Conservation (phyloP, 2,329 filamentous ascomycete species). For the Fusarium sp. region DNA sequence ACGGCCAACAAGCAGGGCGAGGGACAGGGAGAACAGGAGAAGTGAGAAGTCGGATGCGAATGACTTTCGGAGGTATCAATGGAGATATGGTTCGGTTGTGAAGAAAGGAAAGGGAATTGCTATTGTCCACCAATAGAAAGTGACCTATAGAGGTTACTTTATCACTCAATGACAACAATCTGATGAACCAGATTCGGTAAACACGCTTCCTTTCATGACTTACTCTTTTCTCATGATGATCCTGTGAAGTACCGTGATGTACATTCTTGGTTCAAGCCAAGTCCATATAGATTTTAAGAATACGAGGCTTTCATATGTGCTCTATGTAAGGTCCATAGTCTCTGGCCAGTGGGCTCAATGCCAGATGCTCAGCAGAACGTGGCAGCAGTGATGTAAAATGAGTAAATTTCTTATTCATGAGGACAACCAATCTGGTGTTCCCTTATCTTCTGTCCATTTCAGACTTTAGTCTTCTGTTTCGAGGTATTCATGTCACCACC, state of each 20-base stretch:
- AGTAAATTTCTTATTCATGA: neutral
- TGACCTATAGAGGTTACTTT: neutral
- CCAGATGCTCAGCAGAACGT: neutral
- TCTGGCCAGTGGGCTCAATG: neutral
- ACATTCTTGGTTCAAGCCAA: neutral
- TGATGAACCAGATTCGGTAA: neutral
- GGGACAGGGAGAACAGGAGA: constrained; percentile 5
- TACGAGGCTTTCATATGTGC: neutral
- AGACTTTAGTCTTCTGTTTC: neutral
- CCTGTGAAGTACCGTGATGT: neutral
- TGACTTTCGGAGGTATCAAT: neutral
- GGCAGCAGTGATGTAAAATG: neutral
- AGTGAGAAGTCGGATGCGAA: neutral
- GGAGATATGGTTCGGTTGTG: neutral
- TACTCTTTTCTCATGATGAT: neutral
- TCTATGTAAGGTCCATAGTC: neutral
- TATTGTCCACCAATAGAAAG: neutral
- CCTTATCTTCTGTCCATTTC: neutral
- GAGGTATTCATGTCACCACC: constrained; percentile 3
- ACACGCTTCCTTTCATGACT: neutral
- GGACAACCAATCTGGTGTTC: neutral
- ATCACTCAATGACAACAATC: neutral
- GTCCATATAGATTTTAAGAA: neutral
- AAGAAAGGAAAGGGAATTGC: neutral
- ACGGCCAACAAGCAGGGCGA: neutral